These are phyloP conservation scores for Scheffersomyces ergatensis DNA, from an alignment of 805 yeast species.

Conservation along the genomic window DNA sequence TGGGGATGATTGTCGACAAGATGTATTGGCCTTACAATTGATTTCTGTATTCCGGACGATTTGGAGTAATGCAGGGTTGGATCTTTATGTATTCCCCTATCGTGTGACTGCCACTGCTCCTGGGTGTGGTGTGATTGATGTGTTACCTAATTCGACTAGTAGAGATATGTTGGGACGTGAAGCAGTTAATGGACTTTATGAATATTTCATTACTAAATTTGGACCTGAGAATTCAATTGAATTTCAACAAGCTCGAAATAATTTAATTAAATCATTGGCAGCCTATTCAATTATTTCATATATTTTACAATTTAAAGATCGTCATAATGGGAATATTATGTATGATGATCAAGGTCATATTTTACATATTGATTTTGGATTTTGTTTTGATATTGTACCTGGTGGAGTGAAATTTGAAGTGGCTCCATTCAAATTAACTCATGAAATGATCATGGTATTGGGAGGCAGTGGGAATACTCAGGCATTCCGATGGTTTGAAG, in stretches of 20 bases:
- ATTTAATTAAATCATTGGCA: constrained; percentile 90
- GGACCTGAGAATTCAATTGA: constrained; percentile 92
- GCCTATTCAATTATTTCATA: constrained; percentile 92
- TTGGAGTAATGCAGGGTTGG: constrained; percentile 86
- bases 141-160: constrained; percentile 89
- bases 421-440: constrained; percentile 95
- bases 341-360: constrained; percentile 94
- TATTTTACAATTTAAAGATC: constrained; percentile 88
- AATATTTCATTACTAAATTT: constrained; percentile 85
- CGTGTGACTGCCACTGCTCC: constrained; percentile 98
- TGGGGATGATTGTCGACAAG: constrained; percentile 99
- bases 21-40: constrained; percentile 87
- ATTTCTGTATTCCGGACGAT: constrained; percentile 89
- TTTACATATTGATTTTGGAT: constrained; percentile 96
- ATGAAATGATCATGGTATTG: constrained; percentile 93
- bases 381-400: constrained; percentile 97
- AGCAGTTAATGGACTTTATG: constrained; percentile 95
- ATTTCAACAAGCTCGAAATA: constrained; percentile 88
- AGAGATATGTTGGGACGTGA: constrained; percentile 99
- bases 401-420: constrained; percentile 98
- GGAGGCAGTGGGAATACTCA: constrained; percentile 88
- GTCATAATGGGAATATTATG: constrained; percentile 98
- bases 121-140: constrained; percentile 99
- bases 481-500: constrained; percentile 92
- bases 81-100: constrained; percentile 87